Evolutionary conservation across 2,329 filamentous ascomycete species (phyloP).

Genomic region (Cryoendolithus antarcticus): DNA sequence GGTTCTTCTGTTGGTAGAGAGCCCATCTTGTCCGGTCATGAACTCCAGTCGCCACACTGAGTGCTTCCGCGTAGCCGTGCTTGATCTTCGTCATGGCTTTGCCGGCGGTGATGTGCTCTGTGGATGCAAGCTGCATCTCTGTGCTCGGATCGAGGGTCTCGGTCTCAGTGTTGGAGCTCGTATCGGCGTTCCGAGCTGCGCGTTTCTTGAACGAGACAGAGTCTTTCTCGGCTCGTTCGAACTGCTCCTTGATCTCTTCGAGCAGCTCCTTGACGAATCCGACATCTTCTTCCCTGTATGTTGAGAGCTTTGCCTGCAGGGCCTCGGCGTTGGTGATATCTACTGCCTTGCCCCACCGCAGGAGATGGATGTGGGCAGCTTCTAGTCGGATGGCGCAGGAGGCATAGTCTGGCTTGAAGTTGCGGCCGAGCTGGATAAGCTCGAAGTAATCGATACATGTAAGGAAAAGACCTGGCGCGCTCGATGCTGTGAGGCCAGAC

Average conservation of each 20-base stretch:
- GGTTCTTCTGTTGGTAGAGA: background rate
- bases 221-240: background rate
- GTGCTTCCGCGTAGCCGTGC: background rate
- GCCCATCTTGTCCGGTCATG: background rate
- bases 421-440: conserved; percentile 2
- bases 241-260: background rate
- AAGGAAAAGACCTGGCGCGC: conserved; percentile 3
- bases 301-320: background rate
- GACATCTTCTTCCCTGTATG: background rate
- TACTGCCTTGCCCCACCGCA: background rate
- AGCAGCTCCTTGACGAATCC: background rate
- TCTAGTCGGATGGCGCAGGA: background rate
- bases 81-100: background rate
- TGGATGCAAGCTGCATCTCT: background rate
- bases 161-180: too few relatives aligned
- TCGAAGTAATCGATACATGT: conserved; percentile 2
- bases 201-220: background rate
- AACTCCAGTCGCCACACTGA: background rate
- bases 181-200: background rate
- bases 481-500: background rate
- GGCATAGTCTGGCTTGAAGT: conserved; percentile 1
- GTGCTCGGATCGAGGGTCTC: background rate
- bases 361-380: background rate
- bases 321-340: background rate
- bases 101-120: background rate